Evolutionary conservation across 495 filamentous ascomycete species (phyloP).

Genomic region (Rhypophila decipiens): DNA sequence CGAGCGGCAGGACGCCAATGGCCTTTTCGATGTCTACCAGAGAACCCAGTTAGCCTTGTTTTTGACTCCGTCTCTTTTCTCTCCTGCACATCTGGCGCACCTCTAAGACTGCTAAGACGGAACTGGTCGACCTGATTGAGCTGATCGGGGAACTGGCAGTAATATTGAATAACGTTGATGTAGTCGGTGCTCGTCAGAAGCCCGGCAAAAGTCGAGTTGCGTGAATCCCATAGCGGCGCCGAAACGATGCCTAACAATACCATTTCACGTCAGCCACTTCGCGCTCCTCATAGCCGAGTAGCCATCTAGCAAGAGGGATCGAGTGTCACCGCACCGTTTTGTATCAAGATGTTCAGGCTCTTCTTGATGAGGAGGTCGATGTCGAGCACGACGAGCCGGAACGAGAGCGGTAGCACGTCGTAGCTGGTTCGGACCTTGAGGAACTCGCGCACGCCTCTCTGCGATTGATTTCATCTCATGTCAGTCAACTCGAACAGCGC

Average conservation of each 20-base stretch:
- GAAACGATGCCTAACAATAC: conserved; percentile 88
- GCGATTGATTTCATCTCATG: conserved; percentile 6
- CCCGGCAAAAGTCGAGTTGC: conserved; percentile 87
- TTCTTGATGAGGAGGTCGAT: conserved; percentile 93
- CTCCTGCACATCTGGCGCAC: conserved; percentile 41
- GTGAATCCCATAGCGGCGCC: conserved; percentile 95
- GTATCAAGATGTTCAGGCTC: conserved; percentile 91
- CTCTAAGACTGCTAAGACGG: conserved; percentile 84
- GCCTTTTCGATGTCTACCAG: conserved; percentile 82
- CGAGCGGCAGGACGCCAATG: conserved; percentile 81
- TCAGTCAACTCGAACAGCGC: conserved; percentile 7
- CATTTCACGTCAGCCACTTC: conserved; percentile 13
- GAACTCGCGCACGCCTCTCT: conserved; percentile 92
- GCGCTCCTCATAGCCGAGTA: not conserved
- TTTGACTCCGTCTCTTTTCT: conserved; percentile 5
- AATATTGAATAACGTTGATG: conserved; percentile 98
- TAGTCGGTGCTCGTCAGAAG: conserved; percentile 94
- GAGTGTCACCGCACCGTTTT: conserved; percentile 66
- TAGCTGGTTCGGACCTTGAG: conserved; percentile 95
- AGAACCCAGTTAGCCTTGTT: not conserved
- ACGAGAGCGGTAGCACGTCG: conserved; percentile 97
- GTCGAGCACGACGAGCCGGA: conserved; percentile 92
- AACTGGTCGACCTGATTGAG: conserved; percentile 90
- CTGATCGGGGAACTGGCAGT: conserved; percentile 94
- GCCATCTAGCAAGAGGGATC: not conserved